phyloP scores from a whole-genome alignment of 768 basidiomycete species.

The Solioccasus polychromus region DNA sequence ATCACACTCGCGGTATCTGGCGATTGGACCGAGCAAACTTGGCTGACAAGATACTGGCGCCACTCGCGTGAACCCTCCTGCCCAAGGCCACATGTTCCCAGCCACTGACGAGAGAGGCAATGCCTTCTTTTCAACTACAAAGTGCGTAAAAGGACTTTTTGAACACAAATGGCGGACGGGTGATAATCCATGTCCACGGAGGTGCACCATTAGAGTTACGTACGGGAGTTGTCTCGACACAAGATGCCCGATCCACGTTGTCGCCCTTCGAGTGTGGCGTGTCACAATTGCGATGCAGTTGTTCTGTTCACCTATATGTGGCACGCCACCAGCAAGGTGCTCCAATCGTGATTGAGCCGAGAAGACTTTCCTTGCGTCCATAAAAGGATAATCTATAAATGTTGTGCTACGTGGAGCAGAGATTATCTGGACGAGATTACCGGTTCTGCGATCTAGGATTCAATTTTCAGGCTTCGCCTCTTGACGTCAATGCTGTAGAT shows the following conservation, averaged over 20 bases:
- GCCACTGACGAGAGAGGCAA: conserved; percentile 19
- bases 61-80: conserved; percentile 18
- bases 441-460: conserved; percentile 8
- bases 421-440: conserved; percentile 5
- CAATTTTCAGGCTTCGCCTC: background rate
- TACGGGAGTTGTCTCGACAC: conserved; percentile 8
- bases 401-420: background rate
- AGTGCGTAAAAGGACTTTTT: background rate
- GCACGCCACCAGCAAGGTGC: conserved; percentile 15
- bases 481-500: conserved; percentile 5
- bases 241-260: background rate
- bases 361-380: background rate
- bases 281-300: conserved; percentile 7
- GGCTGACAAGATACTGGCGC: conserved; percentile 10
- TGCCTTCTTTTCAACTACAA: conserved; percentile 8
- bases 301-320: conserved; percentile 5
- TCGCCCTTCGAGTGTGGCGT: conserved; percentile 4
- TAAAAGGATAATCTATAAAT: conserved; percentile 7
- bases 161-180: background rate
- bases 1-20: conserved; percentile 3
- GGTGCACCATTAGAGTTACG: conserved; percentile 22
- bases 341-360: conserved; percentile 1
- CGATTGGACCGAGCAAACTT: conserved; percentile 2
- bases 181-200: conserved; percentile 13
- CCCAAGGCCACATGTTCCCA: conserved; percentile 22